phyloP scores from a whole-genome alignment of 2,329 filamentous ascomycete species.

The Xylariaceae sp. region DNA sequence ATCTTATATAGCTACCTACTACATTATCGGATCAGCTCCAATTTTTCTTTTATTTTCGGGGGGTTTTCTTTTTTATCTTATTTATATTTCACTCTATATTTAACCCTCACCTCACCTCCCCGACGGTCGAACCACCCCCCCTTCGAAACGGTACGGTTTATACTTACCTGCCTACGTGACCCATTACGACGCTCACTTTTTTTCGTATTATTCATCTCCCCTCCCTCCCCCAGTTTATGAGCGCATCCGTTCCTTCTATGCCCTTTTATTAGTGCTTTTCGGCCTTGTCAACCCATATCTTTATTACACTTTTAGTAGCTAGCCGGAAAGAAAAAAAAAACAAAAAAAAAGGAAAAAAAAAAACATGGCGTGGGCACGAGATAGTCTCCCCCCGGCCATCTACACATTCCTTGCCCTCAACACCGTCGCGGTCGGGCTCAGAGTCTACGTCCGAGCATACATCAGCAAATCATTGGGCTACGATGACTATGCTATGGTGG shows the following conservation, averaged over 20 bases:
- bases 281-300: not conserved
- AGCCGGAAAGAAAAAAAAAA: not conserved
- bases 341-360: not conserved
- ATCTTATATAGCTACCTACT: no score
- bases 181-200: not conserved
- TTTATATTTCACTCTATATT: constrained; percentile 1
- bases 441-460: constrained; percentile 16
- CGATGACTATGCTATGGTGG: constrained; percentile 18
- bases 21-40: not conserved
- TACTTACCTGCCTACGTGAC: no score
- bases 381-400: constrained; percentile 19
- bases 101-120: not conserved
- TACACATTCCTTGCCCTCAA: constrained; percentile 19
- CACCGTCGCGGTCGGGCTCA: constrained; percentile 14
- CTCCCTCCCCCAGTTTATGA: not conserved
- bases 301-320: constrained; percentile 4
- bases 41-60: no score
- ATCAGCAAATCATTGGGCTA: constrained; percentile 22
- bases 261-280: constrained; percentile 3
- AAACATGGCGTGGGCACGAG: constrained; percentile 21
- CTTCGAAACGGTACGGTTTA: not conserved
- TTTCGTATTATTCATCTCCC: not conserved
- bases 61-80: not conserved
- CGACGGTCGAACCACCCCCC: not conserved
- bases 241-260: constrained; percentile 7